A percentile compares a stretch with the other conserved stretches of the same genome.
Evolutionary conservation across 768 basidiomycete species (phyloP).

Genomic region (Suillus subalutaceus): DNA sequence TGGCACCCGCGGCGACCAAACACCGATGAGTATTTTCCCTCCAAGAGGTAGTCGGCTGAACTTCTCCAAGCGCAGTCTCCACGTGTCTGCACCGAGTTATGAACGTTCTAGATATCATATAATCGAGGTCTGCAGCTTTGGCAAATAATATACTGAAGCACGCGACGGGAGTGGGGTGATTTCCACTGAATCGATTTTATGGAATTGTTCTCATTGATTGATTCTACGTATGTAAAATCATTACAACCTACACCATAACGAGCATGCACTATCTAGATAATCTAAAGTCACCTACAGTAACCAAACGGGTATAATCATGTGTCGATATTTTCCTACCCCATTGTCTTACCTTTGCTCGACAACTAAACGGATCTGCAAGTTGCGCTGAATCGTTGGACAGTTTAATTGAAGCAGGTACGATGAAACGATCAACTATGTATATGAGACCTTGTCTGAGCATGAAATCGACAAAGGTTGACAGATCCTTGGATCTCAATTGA

Average conservation of each 20-base stretch:
- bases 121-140: conserved; percentile 39
- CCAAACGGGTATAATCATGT: neutral
- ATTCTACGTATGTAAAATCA: neutral
- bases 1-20: neutral
- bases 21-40: no score
- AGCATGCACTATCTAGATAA: no score
- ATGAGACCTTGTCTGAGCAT: conserved; percentile 33
- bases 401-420: conserved; percentile 32
- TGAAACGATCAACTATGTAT: conserved; percentile 40
- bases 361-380: no score
- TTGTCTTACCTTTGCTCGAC: no score
- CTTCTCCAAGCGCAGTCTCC: no score
- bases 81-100: no score
- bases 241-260: neutral
- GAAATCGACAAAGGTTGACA: conserved; percentile 42
- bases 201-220: neutral
- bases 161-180: no score
- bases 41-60: no score
- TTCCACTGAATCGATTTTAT: no score
- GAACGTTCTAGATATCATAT: conserved; percentile 22
- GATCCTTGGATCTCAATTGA: conserved; percentile 10
- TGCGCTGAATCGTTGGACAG: conserved; percentile 37
- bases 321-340: conserved; percentile 14
- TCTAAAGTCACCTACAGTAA: conserved; percentile 13
- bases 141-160: conserved; percentile 31